Conservation (phyloP, 352 stramenopile genomes). For the Pythium brassicae region DNA sequence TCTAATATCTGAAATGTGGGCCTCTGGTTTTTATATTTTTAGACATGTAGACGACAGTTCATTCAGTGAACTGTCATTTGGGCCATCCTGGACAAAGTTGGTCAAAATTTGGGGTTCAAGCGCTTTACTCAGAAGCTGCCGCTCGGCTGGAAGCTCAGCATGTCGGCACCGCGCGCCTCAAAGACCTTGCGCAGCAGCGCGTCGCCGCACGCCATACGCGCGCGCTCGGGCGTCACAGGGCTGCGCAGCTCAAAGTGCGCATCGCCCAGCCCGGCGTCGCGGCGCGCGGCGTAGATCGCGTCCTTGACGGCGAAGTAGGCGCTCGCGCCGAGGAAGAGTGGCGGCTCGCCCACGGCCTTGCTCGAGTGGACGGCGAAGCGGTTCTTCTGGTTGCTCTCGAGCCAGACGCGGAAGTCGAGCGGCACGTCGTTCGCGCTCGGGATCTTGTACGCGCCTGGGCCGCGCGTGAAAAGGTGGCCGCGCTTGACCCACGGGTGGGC, state of each 20-base stretch:
- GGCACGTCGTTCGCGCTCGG: conserved; percentile 95
- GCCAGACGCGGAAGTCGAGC: conserved; percentile 92
- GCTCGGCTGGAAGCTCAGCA: conserved; percentile 51
- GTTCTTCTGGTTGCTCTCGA: conserved; percentile 93
- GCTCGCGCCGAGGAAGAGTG: conserved; percentile 92
- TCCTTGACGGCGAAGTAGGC: conserved; percentile 97
- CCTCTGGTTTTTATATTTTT: too few species aligned
- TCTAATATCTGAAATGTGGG: too few species aligned
- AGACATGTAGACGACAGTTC: too few species aligned
- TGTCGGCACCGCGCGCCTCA: conserved; percentile 47
- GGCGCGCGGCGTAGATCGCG: conserved; percentile 84
- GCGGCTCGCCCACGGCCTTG: conserved; percentile 95
- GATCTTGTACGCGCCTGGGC: conserved; percentile 97
- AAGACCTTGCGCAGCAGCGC: conserved; percentile 70
- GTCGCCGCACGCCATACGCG: conserved; percentile 80
- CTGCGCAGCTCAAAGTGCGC: conserved; percentile 72
- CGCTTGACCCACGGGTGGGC: conserved; percentile 92
- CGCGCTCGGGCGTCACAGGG: conserved; percentile 77
- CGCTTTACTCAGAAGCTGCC: conserved; percentile 71
- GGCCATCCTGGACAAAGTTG: too few species aligned
- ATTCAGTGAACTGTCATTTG: too few species aligned
- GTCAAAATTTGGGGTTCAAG: too few species aligned
- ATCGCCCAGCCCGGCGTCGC: conserved; percentile 44
- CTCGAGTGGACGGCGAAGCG: conserved; percentile 94
- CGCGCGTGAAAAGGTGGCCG: conserved; percentile 91